Evolutionary conservation across 1,139 yeast species (phyloP), one percentile per base, ranked within the genome.

Genomic region (Pichia sp.): DNA sequence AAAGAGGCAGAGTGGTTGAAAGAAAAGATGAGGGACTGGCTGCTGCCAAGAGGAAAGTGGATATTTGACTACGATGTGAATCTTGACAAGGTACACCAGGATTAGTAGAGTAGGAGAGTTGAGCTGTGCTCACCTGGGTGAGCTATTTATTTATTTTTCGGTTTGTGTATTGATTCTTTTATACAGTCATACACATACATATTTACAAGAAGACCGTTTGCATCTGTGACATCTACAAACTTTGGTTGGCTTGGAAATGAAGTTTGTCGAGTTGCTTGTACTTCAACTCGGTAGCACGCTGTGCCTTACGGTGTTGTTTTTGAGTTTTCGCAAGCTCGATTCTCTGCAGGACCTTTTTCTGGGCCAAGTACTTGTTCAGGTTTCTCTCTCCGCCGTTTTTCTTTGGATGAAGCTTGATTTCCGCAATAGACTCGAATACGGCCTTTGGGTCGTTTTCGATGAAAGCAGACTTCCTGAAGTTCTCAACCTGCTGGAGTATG

Each of bases 351-450:
- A 89, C 87, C 54, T 76, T 74, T 74, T 82, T 78, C 69, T 82
- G 84, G 19, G 96, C 96, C 56, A 79, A 72, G 52, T 80, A 83
- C 47, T 86, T 84, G 66, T 79, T 81, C 58, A 87, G 79, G 64
- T 85, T 87, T 70, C 97, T 81, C 72, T 90, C 97, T 67, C 97
- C 97, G 43, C 97, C 97, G 64, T 82, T 76, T 80, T 84, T 84
- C 79, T 90, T 92, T 72, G 75, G 80, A 15, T 95, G 90, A 62
- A 76, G 71, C 64, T 79, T 80, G 62, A 82, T 79, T 66, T 83
- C 89, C 60, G 74, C 66, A 7, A 26, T 29, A 6, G 47, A 48
- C 6, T 44, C 31, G 6, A 29, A 8, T 3, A 52, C 36, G 10
- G 38, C 31, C 26, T 38, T 32, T 16, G 51, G 42, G 30, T 16